A percentile compares a stretch with the other conserved stretches of the same genome.
Evolutionary conservation across 768 basidiomycete genomes (phyloP).

Genomic region (Rhizopogon roseolus): DNA sequence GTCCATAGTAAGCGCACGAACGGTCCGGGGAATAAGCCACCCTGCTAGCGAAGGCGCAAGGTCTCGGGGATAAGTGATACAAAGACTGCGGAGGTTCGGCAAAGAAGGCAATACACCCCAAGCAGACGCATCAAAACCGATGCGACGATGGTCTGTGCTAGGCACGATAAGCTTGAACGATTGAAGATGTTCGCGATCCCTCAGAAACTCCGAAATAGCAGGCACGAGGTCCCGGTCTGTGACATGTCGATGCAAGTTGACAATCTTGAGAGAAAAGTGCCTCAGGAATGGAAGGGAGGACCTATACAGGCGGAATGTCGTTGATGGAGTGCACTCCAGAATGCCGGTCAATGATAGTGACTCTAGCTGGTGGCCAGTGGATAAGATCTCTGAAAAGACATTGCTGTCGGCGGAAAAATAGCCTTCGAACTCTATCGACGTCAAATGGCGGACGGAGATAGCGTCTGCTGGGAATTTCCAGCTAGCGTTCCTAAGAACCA

Average conservation of each 20-base stretch:
- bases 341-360: conserved; percentile 50
- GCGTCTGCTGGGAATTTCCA: conserved; percentile 54
- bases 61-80: conserved; percentile 61
- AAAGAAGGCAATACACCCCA: conserved; percentile 70
- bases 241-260: conserved; percentile 37
- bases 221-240: conserved; percentile 63
- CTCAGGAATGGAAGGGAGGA: conserved; percentile 56
- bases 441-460: conserved; percentile 59
- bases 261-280: conserved; percentile 55
- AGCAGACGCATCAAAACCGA: conserved; percentile 64
- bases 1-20: conserved; percentile 45
- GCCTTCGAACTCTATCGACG: conserved; percentile 57
- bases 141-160: conserved; percentile 38
- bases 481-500: conserved; percentile 48
- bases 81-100: conserved; percentile 44
- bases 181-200: conserved; percentile 46
- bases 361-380: conserved; percentile 60
- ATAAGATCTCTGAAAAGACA: conserved; percentile 55
- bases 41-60: conserved; percentile 57
- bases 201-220: conserved; percentile 61
- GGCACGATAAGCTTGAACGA: conserved; percentile 48
- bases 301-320: conserved; percentile 41
- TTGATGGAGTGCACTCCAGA: conserved; percentile 47
- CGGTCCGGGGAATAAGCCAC: conserved; percentile 59
- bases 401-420: conserved; percentile 45